phyloP scores from a whole-genome alignment of 2,329 filamentous ascomycete species.

The Zarea fungicola region DNA sequence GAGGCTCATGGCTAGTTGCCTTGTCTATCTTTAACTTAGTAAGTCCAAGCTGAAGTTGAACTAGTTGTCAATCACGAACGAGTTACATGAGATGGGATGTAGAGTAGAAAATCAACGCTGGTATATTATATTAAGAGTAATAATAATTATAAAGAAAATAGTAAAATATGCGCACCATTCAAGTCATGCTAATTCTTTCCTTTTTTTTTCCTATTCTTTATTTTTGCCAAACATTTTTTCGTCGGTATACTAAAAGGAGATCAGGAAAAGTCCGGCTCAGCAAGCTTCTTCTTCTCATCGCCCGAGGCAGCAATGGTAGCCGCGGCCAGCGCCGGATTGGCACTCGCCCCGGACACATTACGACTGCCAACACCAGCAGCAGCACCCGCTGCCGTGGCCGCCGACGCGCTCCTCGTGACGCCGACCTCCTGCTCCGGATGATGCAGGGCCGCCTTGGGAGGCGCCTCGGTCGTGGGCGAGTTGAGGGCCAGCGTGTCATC shows the following conservation, averaged over 20 bases:
- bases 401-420: constrained; percentile 10
- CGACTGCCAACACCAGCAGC: constrained; percentile 21
- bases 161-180: neutral
- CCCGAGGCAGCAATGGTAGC: neutral
- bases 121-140: constrained; percentile 8
- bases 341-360: constrained; percentile 17
- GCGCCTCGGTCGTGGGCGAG: neutral
- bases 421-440: constrained; percentile 5
- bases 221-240: neutral
- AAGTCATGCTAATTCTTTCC: neutral
- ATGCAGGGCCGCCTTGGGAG: neutral
- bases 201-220: neutral
- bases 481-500: constrained; percentile 8
- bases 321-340: neutral
- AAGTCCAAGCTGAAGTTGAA: neutral
- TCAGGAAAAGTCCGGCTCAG: constrained; percentile 2
- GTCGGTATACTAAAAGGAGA: no score
- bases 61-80: neutral
- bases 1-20: neutral
- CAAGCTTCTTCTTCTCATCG: constrained; percentile 9
- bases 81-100: neutral
- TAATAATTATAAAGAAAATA: constrained; percentile 6
- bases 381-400: constrained; percentile 16
- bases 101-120: neutral
- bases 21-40: neutral